Base-by-base conservation (phyloP, 495 filamentous ascomycete genomes). In the Talaromyces nanjingensis region DNA sequence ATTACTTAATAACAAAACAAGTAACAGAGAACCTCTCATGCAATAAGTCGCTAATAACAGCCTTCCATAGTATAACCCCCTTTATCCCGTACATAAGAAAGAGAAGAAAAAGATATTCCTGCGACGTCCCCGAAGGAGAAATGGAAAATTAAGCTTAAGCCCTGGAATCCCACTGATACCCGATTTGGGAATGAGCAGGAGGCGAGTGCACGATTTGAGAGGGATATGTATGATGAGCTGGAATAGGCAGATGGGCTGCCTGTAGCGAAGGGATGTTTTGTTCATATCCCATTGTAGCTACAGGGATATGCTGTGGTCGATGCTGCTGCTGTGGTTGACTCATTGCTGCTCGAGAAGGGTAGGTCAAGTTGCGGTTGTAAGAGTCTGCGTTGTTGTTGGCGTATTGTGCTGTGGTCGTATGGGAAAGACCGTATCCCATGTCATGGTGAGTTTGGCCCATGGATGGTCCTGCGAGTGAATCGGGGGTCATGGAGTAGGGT, bases 101-200 rank as follows among this genome's bases (percentile, higher is more conserved):
- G 11, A 49, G 20, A 49, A 49, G 1, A 18, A 8, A 18, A 49
- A 20, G 6, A 49, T 7, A 7, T n/a, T 49, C n/a, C 6, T 49
- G 16, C 8, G 8, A 49, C 45, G 11, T 22, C 45, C 16, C n/a
- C n/a, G 45, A 20, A 49, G 45, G 2, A 29, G 53, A 25, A 20
- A n/a, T 1, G 56, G 25, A 2, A 11, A 60, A 22, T 62, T 29
- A 62, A 20, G 25, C 47, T 62, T 29, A 62, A 20, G 25, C 47
- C 24, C 60, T 25, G 4, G 60, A 62, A 25, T 62, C 60, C 60
- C 60, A 62, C 14, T 62, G 60, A 33, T 52, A 62, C 3, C 45
- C 39, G 12, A 62, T 62, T 22, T 62, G 60, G 14, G 60, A 31
- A n/a, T 49, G 42, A 22, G 42, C 14, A 6, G 59, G 59, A 20